phyloP scores from a whole-genome alignment of 2,329 filamentous ascomycete genomes.

The Alternaria alternata region DNA sequence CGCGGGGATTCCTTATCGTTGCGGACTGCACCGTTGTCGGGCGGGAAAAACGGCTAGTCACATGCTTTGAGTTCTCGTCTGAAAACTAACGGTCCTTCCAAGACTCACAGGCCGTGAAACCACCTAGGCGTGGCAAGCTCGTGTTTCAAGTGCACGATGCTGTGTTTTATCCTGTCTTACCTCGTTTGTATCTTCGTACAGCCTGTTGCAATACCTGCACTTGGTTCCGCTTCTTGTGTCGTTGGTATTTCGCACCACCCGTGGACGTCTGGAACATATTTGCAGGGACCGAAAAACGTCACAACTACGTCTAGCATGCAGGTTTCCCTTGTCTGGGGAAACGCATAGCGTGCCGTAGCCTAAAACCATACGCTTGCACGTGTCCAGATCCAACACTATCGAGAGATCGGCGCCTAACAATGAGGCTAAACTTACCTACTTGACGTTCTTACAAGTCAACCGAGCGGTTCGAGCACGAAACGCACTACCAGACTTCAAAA shows the following conservation, averaged over 20 bases:
- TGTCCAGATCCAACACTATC: constrained; percentile 6
- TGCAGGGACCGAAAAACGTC: constrained; percentile 1
- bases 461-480: constrained; percentile 4
- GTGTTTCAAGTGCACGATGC: constrained; percentile 33
- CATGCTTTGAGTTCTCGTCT: constrained; percentile 22
- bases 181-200: constrained; percentile 4
- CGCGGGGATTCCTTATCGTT: constrained; percentile 6
- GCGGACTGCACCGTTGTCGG: constrained; percentile 3
- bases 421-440: constrained; percentile 8
- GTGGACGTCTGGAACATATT: background rate
- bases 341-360: background rate
- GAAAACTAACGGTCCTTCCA: constrained; percentile 9
- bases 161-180: constrained; percentile 31
- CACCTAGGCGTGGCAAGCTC: constrained; percentile 27
- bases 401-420: constrained; percentile 10
- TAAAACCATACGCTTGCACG: background rate
- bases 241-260: constrained; percentile 2
- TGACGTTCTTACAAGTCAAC: constrained; percentile 4
- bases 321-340: constrained; percentile 7
- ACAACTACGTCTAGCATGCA: constrained; percentile 9
- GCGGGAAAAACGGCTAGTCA: constrained; percentile 17
- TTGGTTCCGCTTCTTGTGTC: background rate
- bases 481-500: background rate
- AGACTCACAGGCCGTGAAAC: constrained; percentile 26
- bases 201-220: constrained; percentile 3